Conservation (phyloP, 306 rosid genomes). For the Lagenaria siceraria region DNA sequence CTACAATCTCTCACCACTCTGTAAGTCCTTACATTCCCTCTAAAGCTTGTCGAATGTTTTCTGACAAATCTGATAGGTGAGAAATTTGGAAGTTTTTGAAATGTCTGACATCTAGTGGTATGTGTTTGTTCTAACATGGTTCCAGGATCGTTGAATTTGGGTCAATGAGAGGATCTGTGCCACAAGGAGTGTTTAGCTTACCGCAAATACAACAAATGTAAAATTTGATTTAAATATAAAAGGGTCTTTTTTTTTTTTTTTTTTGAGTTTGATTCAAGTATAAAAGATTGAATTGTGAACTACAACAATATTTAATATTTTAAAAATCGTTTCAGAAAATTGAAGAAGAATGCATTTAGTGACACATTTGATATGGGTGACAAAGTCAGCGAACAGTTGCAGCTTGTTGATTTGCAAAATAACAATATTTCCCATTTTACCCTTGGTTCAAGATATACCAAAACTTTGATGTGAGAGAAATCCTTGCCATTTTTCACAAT, state of each 20-base stretch:
- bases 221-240: constrained; percentile 16
- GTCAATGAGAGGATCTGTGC: constrained; percentile 58
- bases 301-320: background rate
- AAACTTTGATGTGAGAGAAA: constrained; percentile 50
- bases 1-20: constrained; percentile 62
- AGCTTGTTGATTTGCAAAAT: constrained; percentile 72
- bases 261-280: too few relatives aligned
- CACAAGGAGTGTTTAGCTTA: constrained; percentile 51
- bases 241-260: background rate
- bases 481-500: background rate
- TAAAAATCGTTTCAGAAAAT: constrained; percentile 39
- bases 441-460: constrained; percentile 32
- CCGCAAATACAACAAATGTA: constrained; percentile 87
- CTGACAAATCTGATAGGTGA: background rate
- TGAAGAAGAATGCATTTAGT: constrained; percentile 50
- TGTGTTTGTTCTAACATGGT: background rate
- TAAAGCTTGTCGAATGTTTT: background rate
- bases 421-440: constrained; percentile 48
- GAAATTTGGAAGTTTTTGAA: background rate
- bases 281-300: background rate
- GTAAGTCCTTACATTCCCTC: constrained; percentile 36
- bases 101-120: background rate
- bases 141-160: constrained; percentile 67
- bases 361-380: constrained; percentile 54
- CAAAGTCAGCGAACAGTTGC: constrained; percentile 44